phyloP scores from a whole-genome alignment of 2,329 filamentous ascomycete species.

The Xylariaceae sp. region DNA sequence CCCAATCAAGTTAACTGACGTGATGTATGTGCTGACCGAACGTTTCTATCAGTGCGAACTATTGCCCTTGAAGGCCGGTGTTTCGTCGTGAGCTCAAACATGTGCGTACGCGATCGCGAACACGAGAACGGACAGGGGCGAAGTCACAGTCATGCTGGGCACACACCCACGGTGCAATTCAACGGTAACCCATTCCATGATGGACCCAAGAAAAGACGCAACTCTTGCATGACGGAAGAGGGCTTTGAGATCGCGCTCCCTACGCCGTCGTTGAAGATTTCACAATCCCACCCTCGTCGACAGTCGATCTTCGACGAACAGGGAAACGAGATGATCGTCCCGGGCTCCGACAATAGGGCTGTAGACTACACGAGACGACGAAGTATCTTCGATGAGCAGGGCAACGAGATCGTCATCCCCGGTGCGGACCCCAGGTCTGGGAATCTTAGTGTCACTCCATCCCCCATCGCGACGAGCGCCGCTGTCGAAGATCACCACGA shows the following conservation, averaged over 20 bases:
- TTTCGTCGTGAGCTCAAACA: conserved; percentile 83
- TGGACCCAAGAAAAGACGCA: conserved; percentile 24
- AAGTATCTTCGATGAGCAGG: too few species aligned
- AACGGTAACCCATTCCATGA: background rate
- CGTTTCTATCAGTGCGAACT: conserved; percentile 55
- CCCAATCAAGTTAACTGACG: conserved; percentile 44
- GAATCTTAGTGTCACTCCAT: too few species aligned
- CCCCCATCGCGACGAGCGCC: too few species aligned
- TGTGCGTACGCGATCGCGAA: conserved; percentile 63
- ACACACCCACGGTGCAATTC: too few species aligned
- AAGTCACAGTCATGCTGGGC: too few species aligned
- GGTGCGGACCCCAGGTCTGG: too few species aligned
- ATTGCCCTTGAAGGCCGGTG: conserved; percentile 77
- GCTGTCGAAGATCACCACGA: too few species aligned
- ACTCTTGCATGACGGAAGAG: conserved; percentile 43
- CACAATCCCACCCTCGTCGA: background rate
- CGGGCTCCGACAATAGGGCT: too few species aligned
- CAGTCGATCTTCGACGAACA: conserved; percentile 48
- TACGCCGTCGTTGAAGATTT: conserved; percentile 21
- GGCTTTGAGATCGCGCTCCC: conserved; percentile 46
- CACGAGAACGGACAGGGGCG: background rate
- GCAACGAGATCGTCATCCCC: too few species aligned
- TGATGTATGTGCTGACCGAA: background rate
- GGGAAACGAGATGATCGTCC: conserved; percentile 49
- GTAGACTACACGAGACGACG: too few species aligned